Base-by-base conservation (phyloP, 2,329 filamentous ascomycete species). In the Botrytis hyacinthi region DNA sequence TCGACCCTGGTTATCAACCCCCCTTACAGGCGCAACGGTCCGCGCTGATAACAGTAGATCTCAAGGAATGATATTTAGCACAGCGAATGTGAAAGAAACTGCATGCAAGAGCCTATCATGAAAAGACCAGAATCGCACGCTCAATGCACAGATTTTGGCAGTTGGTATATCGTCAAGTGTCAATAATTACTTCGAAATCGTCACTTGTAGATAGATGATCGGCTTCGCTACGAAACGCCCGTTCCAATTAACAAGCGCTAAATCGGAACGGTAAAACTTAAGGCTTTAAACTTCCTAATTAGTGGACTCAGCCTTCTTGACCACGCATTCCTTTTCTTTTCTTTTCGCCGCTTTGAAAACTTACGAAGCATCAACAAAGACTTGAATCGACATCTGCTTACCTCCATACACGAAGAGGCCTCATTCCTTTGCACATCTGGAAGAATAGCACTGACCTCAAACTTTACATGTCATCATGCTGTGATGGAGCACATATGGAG, bases 21-120 rank as follows among this genome's bases (percentile, higher is more conserved):
- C 54, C 42, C 63, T 69, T 73, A 57, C n/a, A 48, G 54, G 51
- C 37, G 59, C 70, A 68, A 73, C 68, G 74, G 74, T 75, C 65
- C 61, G 72, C 42, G 48, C 54, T 32, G 65, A 69, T 22, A 20
- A 44, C 59, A n/a, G 66, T 32, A 40, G 48, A 42, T 57, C 18
- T 61, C 8, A 57, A 40, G 35, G 18, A 48, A n/a, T 44, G 63
- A 29, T n/a, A 10, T n/a, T n/a, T 51, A 32, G n/a, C 26, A 54
- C 29, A 48, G 60, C 40, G 63, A 22, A 69, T 37, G 20, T 46
- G 37, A 48, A 29, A 44, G 59, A 73, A 42, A 42, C 22, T 35
- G 48, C 61, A 60, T 72, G 61, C 40, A 60, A 72, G 16, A 62
- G 32, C 5, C 9, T 67, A 44, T 71, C 37, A 65, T 72, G 6